Base-by-base conservation (phyloP, 495 filamentous ascomycete species). In the Aspergillus bridgeri region DNA sequence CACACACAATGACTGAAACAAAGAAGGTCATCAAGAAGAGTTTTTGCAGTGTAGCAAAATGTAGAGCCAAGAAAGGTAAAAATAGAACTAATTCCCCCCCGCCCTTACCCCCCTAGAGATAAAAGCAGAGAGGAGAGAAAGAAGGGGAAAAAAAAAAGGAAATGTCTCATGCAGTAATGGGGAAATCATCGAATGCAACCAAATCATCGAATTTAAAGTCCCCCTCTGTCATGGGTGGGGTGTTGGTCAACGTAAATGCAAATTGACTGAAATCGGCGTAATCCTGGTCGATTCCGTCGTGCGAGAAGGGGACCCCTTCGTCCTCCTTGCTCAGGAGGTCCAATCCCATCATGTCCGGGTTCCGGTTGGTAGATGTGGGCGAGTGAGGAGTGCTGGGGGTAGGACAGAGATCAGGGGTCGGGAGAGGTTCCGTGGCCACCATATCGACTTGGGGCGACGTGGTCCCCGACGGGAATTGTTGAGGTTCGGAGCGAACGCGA, bases 331-430 rank as follows among this genome's bases (percentile, higher is more conserved):
- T 48, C 47, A 58, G 22, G 9, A 22, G 48, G 42, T 47, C 53
- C 42, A 47, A 38, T 42, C 18, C 29, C 5, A 51, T 23, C n/a
- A 51, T 20, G 42, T 25, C 33, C 5, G 45, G 50, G 42, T 55
- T 18, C 29, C 60, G 55, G 2, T 42, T 42, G 7, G 60, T 54
- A 5, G 67, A 66, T 5, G 65, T 68, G 9, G 71, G 72, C 13
- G 71, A 75, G 22, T 65, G 59, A 0, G 74, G 72, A 2, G 72
- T 75, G 33, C 67, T 69, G 15, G 74, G 74, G 0, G 74, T 72
- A 0, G 71, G 69, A 48, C 72, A 75, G 46, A 71, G 68, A 6
- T 75, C 70, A 0, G 73, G 71, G 1, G 69, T 74, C 19, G 72
- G 69, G 13, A 73, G 59, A 5, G 72, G 67, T 54, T 71, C 72